Conservation (phyloP, 495 filamentous ascomycete species). For the Penicillium salamii region DNA sequence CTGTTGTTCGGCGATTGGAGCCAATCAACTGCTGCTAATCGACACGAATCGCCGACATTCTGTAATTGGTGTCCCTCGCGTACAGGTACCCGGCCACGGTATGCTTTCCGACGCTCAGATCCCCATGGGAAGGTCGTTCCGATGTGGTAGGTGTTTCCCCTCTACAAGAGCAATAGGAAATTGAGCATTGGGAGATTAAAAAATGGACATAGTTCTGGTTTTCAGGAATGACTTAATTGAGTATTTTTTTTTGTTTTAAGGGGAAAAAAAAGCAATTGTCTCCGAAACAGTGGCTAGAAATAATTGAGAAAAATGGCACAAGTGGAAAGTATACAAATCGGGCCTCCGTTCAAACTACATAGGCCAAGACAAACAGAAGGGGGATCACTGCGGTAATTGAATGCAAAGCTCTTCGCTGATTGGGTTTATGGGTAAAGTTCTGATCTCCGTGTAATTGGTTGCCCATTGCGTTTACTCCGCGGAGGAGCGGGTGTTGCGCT, state of each 20-base stretch:
- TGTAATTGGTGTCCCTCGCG: no score
- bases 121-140: background rate
- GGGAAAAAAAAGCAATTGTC: background rate
- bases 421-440: background rate
- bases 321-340: constrained; percentile 5
- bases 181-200: no score
- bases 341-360: constrained; percentile 5
- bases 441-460: constrained; percentile 5
- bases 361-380: constrained; percentile 3
- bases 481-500: constrained; percentile 60
- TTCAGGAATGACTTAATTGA: no score
- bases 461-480: constrained; percentile 36
- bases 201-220: no score
- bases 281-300: constrained; percentile 3
- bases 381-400: constrained; percentile 8
- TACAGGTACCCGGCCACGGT: background rate
- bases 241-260: no score
- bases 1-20: constrained; percentile 11
- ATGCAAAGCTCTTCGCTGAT: constrained; percentile 7
- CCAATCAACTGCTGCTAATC: constrained; percentile 10
- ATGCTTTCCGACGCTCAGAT: background rate
- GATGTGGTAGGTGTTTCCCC: constrained; percentile 1
- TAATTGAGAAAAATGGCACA: background rate
- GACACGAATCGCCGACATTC: constrained; percentile 15
- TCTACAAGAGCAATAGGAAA: no score